phyloP scores from a whole-genome alignment of 306 rosid genomes.

The Cicer arietinum region DNA sequence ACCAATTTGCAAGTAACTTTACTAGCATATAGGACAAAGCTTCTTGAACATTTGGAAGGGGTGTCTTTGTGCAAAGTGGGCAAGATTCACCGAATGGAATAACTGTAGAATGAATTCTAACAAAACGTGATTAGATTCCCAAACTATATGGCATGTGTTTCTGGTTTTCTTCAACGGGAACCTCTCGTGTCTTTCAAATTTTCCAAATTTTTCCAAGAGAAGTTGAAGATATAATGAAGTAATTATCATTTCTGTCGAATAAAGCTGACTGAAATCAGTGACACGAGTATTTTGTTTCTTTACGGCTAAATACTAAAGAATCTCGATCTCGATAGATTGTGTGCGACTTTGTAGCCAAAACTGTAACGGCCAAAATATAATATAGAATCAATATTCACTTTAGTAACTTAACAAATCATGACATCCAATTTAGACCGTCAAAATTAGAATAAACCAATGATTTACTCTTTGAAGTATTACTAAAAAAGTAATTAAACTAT shows the following conservation, averaged over 20 bases:
- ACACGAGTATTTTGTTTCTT: neutral
- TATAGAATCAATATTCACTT: no score
- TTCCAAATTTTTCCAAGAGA: constrained; percentile 2
- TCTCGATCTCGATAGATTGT: neutral
- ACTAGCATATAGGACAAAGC: constrained; percentile 21
- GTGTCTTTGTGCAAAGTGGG: constrained; percentile 11
- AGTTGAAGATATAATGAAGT: neutral
- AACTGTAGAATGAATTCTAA: neutral
- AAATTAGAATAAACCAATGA: no score
- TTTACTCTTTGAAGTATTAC: no score
- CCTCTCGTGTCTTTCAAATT: neutral
- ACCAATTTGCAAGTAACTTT: neutral
- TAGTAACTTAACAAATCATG: no score
- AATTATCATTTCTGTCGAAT: neutral
- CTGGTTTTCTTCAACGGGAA: constrained; percentile 35
- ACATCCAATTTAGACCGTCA: no score
- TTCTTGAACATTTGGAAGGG: constrained; percentile 17
- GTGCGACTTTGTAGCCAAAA: neutral
- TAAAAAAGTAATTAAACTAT: no score
- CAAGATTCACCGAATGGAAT: constrained; percentile 53
- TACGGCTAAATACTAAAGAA: neutral
- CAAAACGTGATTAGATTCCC: constrained; percentile 38
- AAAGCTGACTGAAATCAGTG: neutral
- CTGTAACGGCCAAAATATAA: neutral
- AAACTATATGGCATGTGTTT: constrained; percentile 4